A percentile compares a stretch with the other conserved stretches of the same genome.
Conservation (phyloP, 1,139 yeast species). For the Saccharomycopsis hybrid region DNA sequence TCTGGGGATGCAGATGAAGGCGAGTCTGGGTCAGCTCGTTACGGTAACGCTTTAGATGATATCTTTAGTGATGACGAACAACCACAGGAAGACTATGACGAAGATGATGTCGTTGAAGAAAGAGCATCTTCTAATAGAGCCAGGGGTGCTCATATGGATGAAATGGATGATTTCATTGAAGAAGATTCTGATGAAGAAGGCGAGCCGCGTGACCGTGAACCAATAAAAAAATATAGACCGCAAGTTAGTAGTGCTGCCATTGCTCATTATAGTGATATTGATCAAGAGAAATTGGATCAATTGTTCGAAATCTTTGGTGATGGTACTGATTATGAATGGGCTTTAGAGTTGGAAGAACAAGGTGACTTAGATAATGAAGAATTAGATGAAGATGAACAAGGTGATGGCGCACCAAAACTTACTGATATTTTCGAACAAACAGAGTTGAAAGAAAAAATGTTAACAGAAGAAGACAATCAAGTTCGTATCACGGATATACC, state of each 20-base stretch:
- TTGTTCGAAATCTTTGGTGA: slow-evolving; percentile 94
- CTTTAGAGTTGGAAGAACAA: slow-evolving; percentile 82
- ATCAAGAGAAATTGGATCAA: slow-evolving; percentile 89
- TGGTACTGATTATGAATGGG: slow-evolving; percentile 98
- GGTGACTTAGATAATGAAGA: slow-evolving; percentile 35
- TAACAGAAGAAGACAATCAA: slow-evolving; percentile 87
- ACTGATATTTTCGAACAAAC: slow-evolving; percentile 93
- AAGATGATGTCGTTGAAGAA: slow-evolving; percentile 6
- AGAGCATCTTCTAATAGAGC: slow-evolving; percentile 1
- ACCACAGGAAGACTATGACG: slow-evolving; percentile 8
- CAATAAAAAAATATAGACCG: slow-evolving; percentile 18
- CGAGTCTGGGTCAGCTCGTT: slow-evolving; percentile 22
- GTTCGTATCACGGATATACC: slow-evolving; percentile 87
- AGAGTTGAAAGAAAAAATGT: slow-evolving; percentile 82
- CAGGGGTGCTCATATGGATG: slow-evolving; percentile 50
- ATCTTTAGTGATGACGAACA: slow-evolving; percentile 18
- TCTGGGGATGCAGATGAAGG: slow-evolving; percentile 38
- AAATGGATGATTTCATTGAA: slow-evolving; percentile 93
- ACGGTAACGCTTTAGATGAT: slow-evolving; percentile 11
- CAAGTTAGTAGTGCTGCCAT: slow-evolving; percentile 1
- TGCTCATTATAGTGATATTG: slow-evolving; percentile 36
- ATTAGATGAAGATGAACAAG: slow-evolving; percentile 44
- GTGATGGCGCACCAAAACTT: slow-evolving; percentile 41
- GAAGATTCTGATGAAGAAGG: slow-evolving; percentile 81
- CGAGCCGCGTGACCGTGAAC: slow-evolving; percentile 30